Evolutionary conservation across 371 early-diverging fungal genomes (phyloP), one percentile per base, ranked within the genome.

Genomic region (Chytridium lagenaria): DNA sequence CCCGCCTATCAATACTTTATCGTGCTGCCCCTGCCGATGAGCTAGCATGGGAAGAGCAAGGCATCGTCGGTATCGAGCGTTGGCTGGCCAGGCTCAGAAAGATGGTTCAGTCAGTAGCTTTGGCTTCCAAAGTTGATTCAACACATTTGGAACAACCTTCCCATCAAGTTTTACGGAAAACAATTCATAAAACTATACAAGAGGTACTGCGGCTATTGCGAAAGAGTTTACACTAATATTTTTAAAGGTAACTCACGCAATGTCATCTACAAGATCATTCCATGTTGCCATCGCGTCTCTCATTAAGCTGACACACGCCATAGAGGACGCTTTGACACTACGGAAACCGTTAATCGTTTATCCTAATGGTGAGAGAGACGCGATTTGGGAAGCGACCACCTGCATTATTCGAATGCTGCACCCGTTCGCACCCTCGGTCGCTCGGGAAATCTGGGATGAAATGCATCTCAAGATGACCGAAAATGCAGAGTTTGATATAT

Each of bases 1-100:
- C 93, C 0, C 85, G 98, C 31, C 82, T 96, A 39, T 92, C 93
- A 73, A 92, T 96, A n/a, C 84, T 97, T 0, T 93, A 90, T 78
- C 91, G 93, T 76, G 97, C 97, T 0, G 92, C 96, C 1, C 96
- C 97, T 0, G 86, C 88, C 19, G 96, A 95, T 70, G 94, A 93
- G 3, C 81, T 97, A 1, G 90, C 93, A 73, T 97, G 97, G 95
- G 95, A 97, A 69, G 93, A 93, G 51, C 78, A 86, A 33, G 94
- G 94, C 71, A 94, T 96, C 63, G 87, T 95, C 5, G 98, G 98
- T 7, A 95, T 95, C 93, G 91, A 92, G 77, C 84, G 96, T 38
- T 96, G 93, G 91, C 79, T 95, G 52, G 0, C 75, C 82, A 78
- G 77, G 77, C 55, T 68, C 76, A 59, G 83, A 51, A 69, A 67